Conservation (phyloP, 441 rosid genomes). For the Lepidium campestre region DNA sequence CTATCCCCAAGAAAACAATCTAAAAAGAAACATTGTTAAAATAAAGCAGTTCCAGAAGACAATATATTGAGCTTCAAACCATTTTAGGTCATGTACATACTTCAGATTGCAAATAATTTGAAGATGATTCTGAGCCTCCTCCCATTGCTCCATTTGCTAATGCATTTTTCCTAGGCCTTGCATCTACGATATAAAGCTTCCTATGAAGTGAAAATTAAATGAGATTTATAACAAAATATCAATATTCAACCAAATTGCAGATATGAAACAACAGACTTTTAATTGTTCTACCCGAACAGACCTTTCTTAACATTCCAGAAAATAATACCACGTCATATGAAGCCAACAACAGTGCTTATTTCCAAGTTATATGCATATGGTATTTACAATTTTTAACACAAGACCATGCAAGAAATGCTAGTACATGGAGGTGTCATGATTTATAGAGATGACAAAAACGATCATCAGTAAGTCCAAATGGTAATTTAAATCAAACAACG, state of each 20-base stretch:
- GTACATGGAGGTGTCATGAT: constrained; percentile 8
- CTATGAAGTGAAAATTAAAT: constrained; percentile 34
- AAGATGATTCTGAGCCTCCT: constrained; percentile 98
- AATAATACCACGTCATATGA: not conserved
- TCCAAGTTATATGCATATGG: constrained; percentile 7
- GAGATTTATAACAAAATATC: not conserved
- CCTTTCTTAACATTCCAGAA: constrained; percentile 1
- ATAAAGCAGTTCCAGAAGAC: constrained; percentile 11
- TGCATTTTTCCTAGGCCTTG: constrained; percentile 98
- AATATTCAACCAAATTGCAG: constrained; percentile 6
- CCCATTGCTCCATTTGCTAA: constrained; percentile 99
- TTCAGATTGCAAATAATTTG: constrained; percentile 93
- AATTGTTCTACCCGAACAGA: not conserved
- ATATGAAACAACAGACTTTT: not conserved
- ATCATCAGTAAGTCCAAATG: not conserved
- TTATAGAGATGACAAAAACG: not conserved
- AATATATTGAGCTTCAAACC: constrained; percentile 22
- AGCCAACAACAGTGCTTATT: constrained; percentile 2
- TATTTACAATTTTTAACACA: not conserved
- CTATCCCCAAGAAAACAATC: constrained; percentile 98
- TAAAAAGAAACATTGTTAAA: constrained; percentile 28
- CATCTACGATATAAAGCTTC: constrained; percentile 96
- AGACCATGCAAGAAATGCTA: constrained; percentile 11
- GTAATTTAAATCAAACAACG: not conserved
- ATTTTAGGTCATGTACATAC: constrained; percentile 40